These are phyloP conservation scores for Neofusicoccum kwambonambiense DNA, from an alignment of 2,329 filamentous ascomycete genomes.

Conservation along the genomic window DNA sequence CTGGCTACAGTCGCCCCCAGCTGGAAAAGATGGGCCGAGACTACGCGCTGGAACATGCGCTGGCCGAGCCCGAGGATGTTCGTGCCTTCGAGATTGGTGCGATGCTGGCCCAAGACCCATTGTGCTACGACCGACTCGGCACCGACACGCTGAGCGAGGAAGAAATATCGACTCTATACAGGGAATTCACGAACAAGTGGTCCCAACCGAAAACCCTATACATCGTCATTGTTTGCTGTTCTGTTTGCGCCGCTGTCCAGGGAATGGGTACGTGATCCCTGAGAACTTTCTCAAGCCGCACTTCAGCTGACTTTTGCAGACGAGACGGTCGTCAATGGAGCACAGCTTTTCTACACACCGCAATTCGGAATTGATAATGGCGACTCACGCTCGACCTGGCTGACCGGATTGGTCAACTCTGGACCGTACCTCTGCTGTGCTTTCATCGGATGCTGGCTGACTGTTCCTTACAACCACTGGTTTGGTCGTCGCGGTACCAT, in stretches of 20 bases:
- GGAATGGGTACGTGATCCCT: slow-evolving; percentile 55
- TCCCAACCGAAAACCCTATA: slow-evolving; percentile 66
- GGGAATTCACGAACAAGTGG: slow-evolving; percentile 67
- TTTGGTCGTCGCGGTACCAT: slow-evolving; percentile 74
- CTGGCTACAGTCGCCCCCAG: slow-evolving; percentile 49
- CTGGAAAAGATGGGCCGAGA: slow-evolving; percentile 57
- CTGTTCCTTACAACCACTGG: slow-evolving; percentile 66
- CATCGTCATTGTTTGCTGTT: slow-evolving; percentile 64
- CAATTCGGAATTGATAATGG: slow-evolving; percentile 58
- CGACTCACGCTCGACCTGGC: slow-evolving; percentile 54
- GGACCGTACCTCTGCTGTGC: slow-evolving; percentile 67
- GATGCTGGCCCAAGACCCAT: slow-evolving; percentile 28
- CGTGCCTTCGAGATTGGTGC: slow-evolving; percentile 32
- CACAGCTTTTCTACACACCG: slow-evolving; percentile 62
- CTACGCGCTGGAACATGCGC: slow-evolving; percentile 56
- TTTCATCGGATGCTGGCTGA: slow-evolving; percentile 70
- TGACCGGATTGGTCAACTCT: slow-evolving; percentile 62
- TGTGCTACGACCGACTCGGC: slow-evolving; percentile 21
- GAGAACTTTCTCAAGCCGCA: background rate
- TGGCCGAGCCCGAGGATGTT: slow-evolving; percentile 31
- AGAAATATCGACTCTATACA: slow-evolving; percentile 58
- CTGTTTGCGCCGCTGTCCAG: slow-evolving; percentile 68
- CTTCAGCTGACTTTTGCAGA: slow-evolving; percentile 39
- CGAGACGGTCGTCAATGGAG: slow-evolving; percentile 68
- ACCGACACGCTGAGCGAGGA: slow-evolving; percentile 52